phyloP scores from a whole-genome alignment of 1,284 basidiomycete species.

The Athelia psychrophila region DNA sequence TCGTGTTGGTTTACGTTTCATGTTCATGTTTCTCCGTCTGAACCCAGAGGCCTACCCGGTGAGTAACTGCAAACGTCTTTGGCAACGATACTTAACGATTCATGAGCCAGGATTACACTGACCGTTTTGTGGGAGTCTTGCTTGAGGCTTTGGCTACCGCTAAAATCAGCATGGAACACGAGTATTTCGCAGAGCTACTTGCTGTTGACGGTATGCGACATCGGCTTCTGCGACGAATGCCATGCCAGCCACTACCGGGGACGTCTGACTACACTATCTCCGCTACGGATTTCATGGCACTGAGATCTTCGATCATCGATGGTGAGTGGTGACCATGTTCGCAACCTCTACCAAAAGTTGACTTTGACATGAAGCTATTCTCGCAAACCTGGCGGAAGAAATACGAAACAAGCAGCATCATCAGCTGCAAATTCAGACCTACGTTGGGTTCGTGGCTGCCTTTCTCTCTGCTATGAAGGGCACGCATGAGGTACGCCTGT shows the following conservation, averaged over 20 bases:
- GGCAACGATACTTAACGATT: neutral
- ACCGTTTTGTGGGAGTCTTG: constrained; percentile 56
- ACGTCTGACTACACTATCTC: constrained; percentile 19
- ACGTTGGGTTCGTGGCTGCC: neutral
- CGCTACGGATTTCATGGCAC: constrained; percentile 18
- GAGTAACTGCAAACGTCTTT: constrained; percentile 17
- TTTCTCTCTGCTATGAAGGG: neutral
- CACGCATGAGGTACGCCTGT: neutral
- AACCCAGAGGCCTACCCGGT: constrained; percentile 67
- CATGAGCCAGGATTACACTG: constrained; percentile 39
- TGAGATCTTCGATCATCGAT: constrained; percentile 24
- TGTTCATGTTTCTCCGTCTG: constrained; percentile 60
- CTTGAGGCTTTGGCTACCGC: constrained; percentile 54
- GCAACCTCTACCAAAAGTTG: neutral
- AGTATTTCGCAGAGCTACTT: constrained; percentile 52
- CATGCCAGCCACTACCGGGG: constrained; percentile 9
- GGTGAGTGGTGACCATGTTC: constrained; percentile 14
- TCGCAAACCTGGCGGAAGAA: neutral
- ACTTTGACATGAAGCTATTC: neutral
- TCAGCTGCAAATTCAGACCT: neutral
- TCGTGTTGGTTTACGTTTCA: constrained; percentile 70
- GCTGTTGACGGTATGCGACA: constrained; percentile 52
- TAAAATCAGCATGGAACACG: constrained; percentile 54
- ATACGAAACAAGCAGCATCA: neutral
- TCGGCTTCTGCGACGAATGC: constrained; percentile 38